Conservation (phyloP, 208 protist genomes). For the Trypanosomatidae sp. region DNA sequence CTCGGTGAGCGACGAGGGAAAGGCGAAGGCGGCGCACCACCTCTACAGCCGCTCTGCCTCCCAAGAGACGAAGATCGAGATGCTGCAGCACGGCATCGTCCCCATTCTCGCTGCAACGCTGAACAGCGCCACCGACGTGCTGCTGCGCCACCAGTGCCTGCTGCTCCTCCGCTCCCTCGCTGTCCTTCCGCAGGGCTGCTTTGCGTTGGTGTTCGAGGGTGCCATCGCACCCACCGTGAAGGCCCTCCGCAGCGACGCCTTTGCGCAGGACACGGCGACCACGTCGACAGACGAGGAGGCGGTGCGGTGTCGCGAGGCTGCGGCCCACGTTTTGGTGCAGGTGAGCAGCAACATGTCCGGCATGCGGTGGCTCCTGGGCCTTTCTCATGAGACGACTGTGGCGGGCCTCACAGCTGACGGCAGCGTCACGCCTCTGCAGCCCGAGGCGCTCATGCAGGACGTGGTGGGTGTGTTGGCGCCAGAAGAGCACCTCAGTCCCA, state of each 20-base stretch:
- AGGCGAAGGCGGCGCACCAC: slow-evolving; percentile 52
- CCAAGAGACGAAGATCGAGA: slow-evolving; percentile 70
- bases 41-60: slow-evolving; percentile 75
- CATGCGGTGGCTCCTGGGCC: slow-evolving; percentile 65
- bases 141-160: slow-evolving; percentile 65
- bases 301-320: slow-evolving; percentile 29
- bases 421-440: slow-evolving; percentile 1
- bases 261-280: too few species aligned
- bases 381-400: slow-evolving; percentile 25
- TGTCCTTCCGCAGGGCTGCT: slow-evolving; percentile 76
- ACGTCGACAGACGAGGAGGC: too few species aligned
- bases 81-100: slow-evolving; percentile 63
- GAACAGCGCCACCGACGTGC: slow-evolving; percentile 12
- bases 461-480: slow-evolving; percentile 18
- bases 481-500: background rate
- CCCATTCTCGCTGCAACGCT: slow-evolving; percentile 43
- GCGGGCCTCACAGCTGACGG: slow-evolving; percentile 10
- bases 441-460: slow-evolving; percentile 13
- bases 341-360: slow-evolving; percentile 61
- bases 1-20: slow-evolving; percentile 40
- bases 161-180: slow-evolving; percentile 73
- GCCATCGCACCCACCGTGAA: slow-evolving; percentile 42
- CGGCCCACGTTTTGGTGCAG: slow-evolving; percentile 54
- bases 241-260: slow-evolving; percentile 12
- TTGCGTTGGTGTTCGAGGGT: slow-evolving; percentile 50